Base-by-base conservation (phyloP, 805 yeast genomes). In the Pichia insulana region DNA sequence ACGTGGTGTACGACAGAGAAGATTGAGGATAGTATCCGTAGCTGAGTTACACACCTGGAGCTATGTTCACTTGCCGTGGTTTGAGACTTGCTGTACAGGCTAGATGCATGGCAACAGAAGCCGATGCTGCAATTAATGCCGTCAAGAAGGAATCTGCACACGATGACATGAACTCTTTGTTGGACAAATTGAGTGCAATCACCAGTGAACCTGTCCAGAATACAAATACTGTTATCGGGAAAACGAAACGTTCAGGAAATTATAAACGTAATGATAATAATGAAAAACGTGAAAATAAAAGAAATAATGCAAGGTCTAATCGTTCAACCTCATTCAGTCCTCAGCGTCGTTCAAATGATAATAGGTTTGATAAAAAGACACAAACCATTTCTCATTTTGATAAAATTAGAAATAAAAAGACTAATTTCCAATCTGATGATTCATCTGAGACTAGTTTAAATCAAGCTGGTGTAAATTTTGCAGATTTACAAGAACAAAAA, bases 311-410 rank as follows among this genome's bases (percentile, higher is more conserved):
- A 5, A 22, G 25, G 8, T 5, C 25, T 6, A 8, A 22, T 22
- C 25, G 25, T 22, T 22, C 25, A 6, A 8, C 8, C 25, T 22
- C 25, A 6, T 6, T 6, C 8, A 19, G 28, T 34, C 12, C 18
- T 32, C 35, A 16, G n/a, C 13, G 22, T 12, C 7, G 35, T 4
- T 19, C 11, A 4, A 16, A 16, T n/a, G 22, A 18, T n/a, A 16
- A 10, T 5, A 22, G 8, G 8, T 8, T 6, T 16, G 7, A 6
- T 18, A 17, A 32, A 28, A 19, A 17, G 16, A 40, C 37, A 12
- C 44, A 44, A 36, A 49, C 49, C 7, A 46, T 46, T 16, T 46
- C 51, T n/a, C 42, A 42, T 20, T 46, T 40, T 27, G 51, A 48
- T 34, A 39, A 42, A 26, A 39, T 42, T 16, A 49, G 40, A 39